Conservation (phyloP, 805 yeast genomes). For the Wickerhamomyces strasburgensis region DNA sequence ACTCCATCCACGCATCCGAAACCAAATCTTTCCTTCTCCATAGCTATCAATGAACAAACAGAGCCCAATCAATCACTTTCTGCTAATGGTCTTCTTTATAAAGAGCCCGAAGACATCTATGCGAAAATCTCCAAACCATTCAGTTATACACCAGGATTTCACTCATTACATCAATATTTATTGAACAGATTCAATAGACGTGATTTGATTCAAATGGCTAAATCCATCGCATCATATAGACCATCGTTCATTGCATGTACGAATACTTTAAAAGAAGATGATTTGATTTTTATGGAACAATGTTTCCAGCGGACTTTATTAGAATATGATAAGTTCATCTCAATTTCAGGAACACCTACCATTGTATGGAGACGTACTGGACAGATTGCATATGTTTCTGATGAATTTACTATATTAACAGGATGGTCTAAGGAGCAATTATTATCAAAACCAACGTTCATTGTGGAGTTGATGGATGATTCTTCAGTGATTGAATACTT, state of each 20-base stretch:
- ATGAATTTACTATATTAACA: conserved; percentile 83
- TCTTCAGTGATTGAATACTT: conserved; percentile 83
- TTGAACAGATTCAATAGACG: conserved; percentile 62
- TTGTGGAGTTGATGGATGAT: conserved; percentile 82
- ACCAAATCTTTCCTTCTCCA: conserved; percentile 21
- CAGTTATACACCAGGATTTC: conserved; percentile 88
- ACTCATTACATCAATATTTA: conserved; percentile 69
- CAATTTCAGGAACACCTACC: conserved; percentile 88
- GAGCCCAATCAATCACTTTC: conserved; percentile 12
- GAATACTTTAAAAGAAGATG: conserved; percentile 82
- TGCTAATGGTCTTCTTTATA: conserved; percentile 39
- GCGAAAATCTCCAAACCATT: conserved; percentile 71
- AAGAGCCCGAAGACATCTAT: conserved; percentile 77
- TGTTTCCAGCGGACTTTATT: conserved; percentile 88
- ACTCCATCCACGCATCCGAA: neutral
- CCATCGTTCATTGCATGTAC: conserved; percentile 94
- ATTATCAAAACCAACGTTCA: conserved; percentile 62
- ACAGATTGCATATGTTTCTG: conserved; percentile 92
- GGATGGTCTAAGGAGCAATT: conserved; percentile 82
- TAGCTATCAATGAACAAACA: conserved; percentile 21
- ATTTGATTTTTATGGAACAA: conserved; percentile 91
- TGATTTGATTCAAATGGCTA: conserved; percentile 76
- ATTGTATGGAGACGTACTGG: conserved; percentile 95
- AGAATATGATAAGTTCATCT: conserved; percentile 82
- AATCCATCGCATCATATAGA: conserved; percentile 82